These are phyloP conservation scores for Collybia sordida DNA, from an alignment of 768 basidiomycete species.

Conservation along the genomic window DNA sequence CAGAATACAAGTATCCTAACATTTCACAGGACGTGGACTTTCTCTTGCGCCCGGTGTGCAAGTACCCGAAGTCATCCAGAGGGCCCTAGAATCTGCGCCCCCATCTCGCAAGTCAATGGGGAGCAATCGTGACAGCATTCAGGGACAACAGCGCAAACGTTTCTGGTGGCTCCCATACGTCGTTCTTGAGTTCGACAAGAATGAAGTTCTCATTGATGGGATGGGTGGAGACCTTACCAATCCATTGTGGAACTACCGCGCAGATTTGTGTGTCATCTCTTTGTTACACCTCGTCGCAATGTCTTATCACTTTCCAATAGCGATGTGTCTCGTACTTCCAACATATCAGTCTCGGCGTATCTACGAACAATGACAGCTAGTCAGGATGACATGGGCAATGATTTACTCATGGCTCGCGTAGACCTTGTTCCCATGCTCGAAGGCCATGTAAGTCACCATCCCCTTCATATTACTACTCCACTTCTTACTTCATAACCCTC, in stretches of 20 bases:
- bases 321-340: slow-evolving; percentile 93
- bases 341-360: slow-evolving; percentile 90
- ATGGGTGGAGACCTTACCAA: slow-evolving; percentile 88
- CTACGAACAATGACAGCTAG: slow-evolving; percentile 78
- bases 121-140: slow-evolving; percentile 87
- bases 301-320: slow-evolving; percentile 35
- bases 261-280: slow-evolving; percentile 76
- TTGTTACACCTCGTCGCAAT: not conserved
- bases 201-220: slow-evolving; percentile 95
- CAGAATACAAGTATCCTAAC: not conserved
- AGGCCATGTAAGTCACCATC: slow-evolving; percentile 53
- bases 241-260: slow-evolving; percentile 95
- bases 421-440: slow-evolving; percentile 86
- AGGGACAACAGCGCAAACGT: slow-evolving; percentile 63
- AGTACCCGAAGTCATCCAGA: slow-evolving; percentile 83
- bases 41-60: slow-evolving; percentile 73
- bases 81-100: slow-evolving; percentile 67
- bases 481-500: slow-evolving; percentile 10
- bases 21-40: slow-evolving; percentile 67
- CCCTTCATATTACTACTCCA: slow-evolving; percentile 2
- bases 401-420: slow-evolving; percentile 89
- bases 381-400: slow-evolving; percentile 96
- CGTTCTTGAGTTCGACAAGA: slow-evolving; percentile 97
- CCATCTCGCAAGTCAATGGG: slow-evolving; percentile 49
- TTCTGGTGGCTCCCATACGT: slow-evolving; percentile 97